phyloP scores from a whole-genome alignment of 345 rosid species.

The Citrus sinensis region DNA sequence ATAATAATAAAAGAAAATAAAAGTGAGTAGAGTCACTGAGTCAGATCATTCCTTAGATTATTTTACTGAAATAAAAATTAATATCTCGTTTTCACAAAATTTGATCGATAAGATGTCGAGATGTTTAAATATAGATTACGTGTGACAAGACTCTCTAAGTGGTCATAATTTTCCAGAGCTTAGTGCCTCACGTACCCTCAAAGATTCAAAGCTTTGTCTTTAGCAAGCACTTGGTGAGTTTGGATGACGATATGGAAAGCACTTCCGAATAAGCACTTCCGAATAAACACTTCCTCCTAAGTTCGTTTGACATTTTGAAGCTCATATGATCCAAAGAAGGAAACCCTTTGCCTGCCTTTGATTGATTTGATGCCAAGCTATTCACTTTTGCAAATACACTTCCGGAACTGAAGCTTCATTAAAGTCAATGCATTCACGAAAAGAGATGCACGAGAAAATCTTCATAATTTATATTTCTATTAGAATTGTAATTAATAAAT shows the following conservation, averaged over 20 bases:
- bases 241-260: background rate
- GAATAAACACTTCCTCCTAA: too few species aligned
- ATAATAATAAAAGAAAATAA: too few species aligned
- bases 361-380: background rate
- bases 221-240: background rate
- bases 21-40: too few species aligned
- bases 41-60: background rate
- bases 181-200: background rate
- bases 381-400: too few species aligned
- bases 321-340: background rate
- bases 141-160: too few species aligned
- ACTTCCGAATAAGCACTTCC: too few species aligned
- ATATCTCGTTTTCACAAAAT: background rate
- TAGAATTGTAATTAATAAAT: too few species aligned
- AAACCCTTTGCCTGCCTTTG: background rate
- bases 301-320: background rate
- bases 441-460: too few species aligned
- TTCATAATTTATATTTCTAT: too few species aligned
- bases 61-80: background rate
- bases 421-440: too few species aligned
- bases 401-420: too few species aligned
- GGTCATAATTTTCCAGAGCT: too few species aligned
- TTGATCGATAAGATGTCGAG: background rate
- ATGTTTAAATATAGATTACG: background rate
- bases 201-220: background rate